Base-by-base conservation (phyloP, 169 alveolate genomes). In the Eimeria sp. region DNA sequence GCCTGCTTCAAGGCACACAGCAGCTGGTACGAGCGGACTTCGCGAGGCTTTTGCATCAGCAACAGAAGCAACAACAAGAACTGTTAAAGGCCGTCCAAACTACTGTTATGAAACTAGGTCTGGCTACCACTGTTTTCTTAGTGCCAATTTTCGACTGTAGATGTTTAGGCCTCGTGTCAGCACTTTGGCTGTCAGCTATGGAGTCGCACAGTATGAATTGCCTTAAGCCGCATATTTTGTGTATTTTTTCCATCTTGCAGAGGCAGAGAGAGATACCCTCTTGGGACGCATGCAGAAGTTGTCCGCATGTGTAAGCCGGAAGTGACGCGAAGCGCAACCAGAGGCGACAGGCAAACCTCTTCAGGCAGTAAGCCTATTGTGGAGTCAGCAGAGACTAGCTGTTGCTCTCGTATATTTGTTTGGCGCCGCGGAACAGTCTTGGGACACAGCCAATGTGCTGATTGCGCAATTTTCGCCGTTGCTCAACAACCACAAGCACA, bases 201-300 rank as follows among this genome's bases (percentile, higher is more conserved):
- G 43, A 64, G 13, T n/a, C 9, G 74, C 43, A 64, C 74, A 64
- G 4, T 64, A 64, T n/a, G 74, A 25, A 27, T 11, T 13, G 18
- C 37, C 74, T 2, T 10, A 3, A 64, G 74, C 1, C 3, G 74
- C 40, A 64, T 64, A 64, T 25, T n/a, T 64, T 64, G 88, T 49
- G 89, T 78, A 54, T 78, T 68, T 33, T 78, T 68, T 33, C 40
- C 46, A 49, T 78, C 46, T 23, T 78, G 89, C 89, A 78, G 89
- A 78, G n/a, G 89, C 89, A 40, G 89, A 78, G 89, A 78, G 89
- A 27, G 89, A 78, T n/a, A 18, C 66, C 46, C 62, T 78, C 33
- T 49, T 78, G 68, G 89, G 71, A 49, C 89, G 89, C 89, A 52
- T 78, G 89, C 89, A 78, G 89, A 78, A 78, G 68, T 66, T 78